Evolutionary conservation across 352 stramenopile genomes (phyloP), one percentile per base, ranked within the genome.

Genomic region (Phytophthora idaei): DNA sequence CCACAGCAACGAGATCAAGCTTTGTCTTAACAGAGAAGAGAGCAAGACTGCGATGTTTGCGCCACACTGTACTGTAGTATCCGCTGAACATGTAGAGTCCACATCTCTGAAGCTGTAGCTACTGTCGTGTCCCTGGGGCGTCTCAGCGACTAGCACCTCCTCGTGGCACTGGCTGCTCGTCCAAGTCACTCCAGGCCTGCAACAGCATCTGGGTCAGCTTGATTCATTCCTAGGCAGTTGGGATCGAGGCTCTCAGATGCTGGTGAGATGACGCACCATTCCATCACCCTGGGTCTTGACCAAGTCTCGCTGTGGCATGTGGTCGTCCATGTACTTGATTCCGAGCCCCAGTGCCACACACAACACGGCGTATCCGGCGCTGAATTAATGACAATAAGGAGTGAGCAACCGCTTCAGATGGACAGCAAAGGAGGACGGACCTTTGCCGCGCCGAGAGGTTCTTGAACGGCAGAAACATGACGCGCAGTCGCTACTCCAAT

Each of bases 301-400:
- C 44, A 71, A 61, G 50, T 87, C 71, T 15, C 41, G 51, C 46
- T 80, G 71, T 5, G 80, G 81, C 67, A 74, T 85, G 57, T 87
- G 78, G 39, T 83, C 73, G 60, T 93, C 82, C 67, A 93, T 66
- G 61, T 82, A 91, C 64, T 89, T 87, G 71, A 91, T 91, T 14
- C 80, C 80, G 25, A 67, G 67, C 11, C 85, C 83, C 46, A 93
- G 58, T 39, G 58, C 80, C 8, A 91, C 62, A 52, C 85, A 93
- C 49, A 93, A 61, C 54, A 77, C 78, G 36, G 67, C 81, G 69
- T 91, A 93, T 3, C 64, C 85, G 12, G 69, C 80, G 15, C 85
- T 92, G 52, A 34, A 42, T 51, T 52, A 44, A 61, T 34, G 0
- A 50, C 14, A 4, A 45, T 5, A 36, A 28, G 15, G 28, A 44